These are phyloP conservation scores for Hamamelis virginiana DNA, from an alignment of 164 flowering plant genomes.

Conservation along the genomic window DNA sequence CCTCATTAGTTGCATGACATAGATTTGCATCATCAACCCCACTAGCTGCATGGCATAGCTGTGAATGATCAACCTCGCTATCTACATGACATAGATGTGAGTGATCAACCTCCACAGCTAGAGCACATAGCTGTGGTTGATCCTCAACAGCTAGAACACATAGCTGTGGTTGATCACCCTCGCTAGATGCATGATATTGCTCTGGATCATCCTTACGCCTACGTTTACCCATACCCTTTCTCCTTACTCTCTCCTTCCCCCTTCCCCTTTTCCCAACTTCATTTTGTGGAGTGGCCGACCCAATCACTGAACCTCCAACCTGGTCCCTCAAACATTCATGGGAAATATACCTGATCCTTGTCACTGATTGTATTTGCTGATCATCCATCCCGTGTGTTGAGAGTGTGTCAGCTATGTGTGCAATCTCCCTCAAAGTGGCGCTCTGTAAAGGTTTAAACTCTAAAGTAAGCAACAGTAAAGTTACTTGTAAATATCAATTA, in stretches of 20 bases:
- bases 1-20: background rate
- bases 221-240: conserved; percentile 47
- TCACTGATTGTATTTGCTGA: conserved; percentile 46
- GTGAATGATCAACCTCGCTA: conserved; percentile 14
- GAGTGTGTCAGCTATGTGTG: conserved; percentile 54
- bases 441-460: conserved; percentile 30
- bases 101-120: conserved; percentile 5
- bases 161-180: conserved; percentile 34
- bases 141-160: conserved; percentile 22
- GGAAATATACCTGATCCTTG: conserved; percentile 53
- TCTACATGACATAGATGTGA: conserved; percentile 19
- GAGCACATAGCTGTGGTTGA: conserved; percentile 15
- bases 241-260: conserved; percentile 64
- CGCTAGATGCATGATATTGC: conserved; percentile 28
- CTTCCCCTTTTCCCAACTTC: conserved; percentile 43
- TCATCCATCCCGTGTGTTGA: conserved; percentile 60
- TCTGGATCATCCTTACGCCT: conserved; percentile 42
- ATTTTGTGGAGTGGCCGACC: conserved; percentile 18
- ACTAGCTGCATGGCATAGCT: conserved; percentile 8
- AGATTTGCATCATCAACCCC: conserved; percentile 7
- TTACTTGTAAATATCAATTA: background rate
- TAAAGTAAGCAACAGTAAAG: background rate
- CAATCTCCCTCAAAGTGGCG: conserved; percentile 56
- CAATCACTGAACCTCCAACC: conserved; percentile 31
- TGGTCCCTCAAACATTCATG: conserved; percentile 72